Evolutionary conservation across 495 filamentous ascomycete genomes (phyloP), one percentile per base, ranked within the genome.

Genomic region (Cercophora samala): DNA sequence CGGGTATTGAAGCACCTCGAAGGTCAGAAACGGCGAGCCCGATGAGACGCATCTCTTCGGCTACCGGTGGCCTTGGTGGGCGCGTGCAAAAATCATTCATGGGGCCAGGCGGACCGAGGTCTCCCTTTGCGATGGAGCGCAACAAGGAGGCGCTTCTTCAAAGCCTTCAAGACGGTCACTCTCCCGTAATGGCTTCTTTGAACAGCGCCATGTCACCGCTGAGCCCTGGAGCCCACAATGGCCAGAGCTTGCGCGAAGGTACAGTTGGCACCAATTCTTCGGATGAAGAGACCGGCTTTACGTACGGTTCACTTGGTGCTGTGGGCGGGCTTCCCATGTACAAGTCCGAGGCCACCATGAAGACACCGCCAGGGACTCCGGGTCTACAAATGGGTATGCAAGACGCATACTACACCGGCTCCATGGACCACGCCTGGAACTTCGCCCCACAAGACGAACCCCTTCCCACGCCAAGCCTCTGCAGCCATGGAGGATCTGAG

Each of bases 331-430:
- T 74, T 26, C 62, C 69, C 1, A 60, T 72, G 61, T 71, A 75
- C 63, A 76, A 79, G 62, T 64, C 66, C 18, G 79, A 82, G 22
- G 46, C 72, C 18, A 74, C 72, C 56, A 68, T 80, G 55, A 82
- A 80, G 66, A 80, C 81, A n/a, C 81, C 81, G 2, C 81, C 80
- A 3, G 76, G 72, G 29, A 83, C 81, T n/a, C 81, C 81, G 0
- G 78, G 78, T 23, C 66, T 82, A 21, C 68, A 73, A 25, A 60
- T 69, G 24, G 69, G 74, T 54, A 78, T 77, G 60, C 73, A 66
- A 22, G 77, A 77, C 22, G 65, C 73, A 19, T 76, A 76, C 52
- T 79, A 73, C 51, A 21, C 73, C 18, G 74, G 60, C 37, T 54
- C 73, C 26, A 71, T 73, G 55, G 69, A 72, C 9, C 67, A 74